Evolutionary conservation across 2,329 filamentous ascomycete species (phyloP), one percentile per base, ranked within the genome.

Genomic region (Cercospora sp.): DNA sequence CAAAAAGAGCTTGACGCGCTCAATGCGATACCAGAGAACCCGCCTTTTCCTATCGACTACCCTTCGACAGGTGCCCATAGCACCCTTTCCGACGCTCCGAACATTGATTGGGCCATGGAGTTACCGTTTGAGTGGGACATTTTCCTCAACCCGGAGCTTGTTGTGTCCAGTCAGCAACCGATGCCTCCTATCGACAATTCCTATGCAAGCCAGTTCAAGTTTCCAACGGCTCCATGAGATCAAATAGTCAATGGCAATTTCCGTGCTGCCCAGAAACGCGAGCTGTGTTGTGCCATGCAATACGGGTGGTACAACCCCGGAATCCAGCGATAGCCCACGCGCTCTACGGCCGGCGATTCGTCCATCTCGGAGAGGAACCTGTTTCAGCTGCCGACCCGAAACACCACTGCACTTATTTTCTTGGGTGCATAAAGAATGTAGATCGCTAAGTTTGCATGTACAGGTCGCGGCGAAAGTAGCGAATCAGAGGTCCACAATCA

Each of bases 121-220:
- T 55, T 77, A 33, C 72, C 74, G 13, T 77, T 78, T 58, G 75
- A 78, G 55, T 78, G 76, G 76, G 76, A 78, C 39, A 75, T 75
- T 58, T 77, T 78, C 60, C 67, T 78, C 12, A 78, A 78, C 57
- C 76, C 76, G 18, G 74, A 76, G 13, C 69, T 78, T 28, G 74
- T 77, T 12, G 73, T 78, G 28, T 73, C 69, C 8, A 72, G 66
- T 39, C 72, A 75, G 64, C 75, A 76, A 60, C 62, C 62, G 23
- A 65, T 73, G 65, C 64, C 68, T 13, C 63, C 63, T 31, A 45
- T 63, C 20, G 72, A 73, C 23, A 66, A 70, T 55, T 42, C 67
- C 1, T 73, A 71, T 62, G 57, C 67, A 31, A 66, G 62, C 13
- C 70, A 72, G 48, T 71, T 72, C 64, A 69, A 67, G 53, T 67